Conservation (phyloP, 1,284 basidiomycete genomes). For the Ganoderma sinense region DNA sequence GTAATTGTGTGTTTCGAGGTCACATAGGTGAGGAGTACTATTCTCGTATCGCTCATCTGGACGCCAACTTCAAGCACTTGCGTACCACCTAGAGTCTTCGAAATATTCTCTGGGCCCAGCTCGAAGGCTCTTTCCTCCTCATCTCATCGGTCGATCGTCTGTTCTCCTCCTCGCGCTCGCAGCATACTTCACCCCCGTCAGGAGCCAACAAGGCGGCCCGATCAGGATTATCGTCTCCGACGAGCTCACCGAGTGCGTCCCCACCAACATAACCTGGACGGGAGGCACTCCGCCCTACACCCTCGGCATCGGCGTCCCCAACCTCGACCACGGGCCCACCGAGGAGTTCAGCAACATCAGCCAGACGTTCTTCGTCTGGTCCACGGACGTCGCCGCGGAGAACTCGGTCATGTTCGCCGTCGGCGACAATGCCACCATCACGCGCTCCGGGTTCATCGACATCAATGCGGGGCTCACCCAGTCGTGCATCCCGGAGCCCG, state of each 20-base stretch:
- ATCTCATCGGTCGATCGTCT: neutral
- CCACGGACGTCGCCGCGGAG: neutral
- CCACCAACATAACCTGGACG: neutral
- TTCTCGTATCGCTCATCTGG: neutral
- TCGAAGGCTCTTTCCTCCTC: neutral
- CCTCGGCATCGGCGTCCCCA: neutral
- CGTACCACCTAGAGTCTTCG: neutral
- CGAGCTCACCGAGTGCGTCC: conserved; percentile 1
- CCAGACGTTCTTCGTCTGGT: conserved; percentile 2
- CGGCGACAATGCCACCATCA: neutral
- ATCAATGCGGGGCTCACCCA: neutral
- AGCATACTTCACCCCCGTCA: neutral
- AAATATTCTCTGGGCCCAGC: neutral
- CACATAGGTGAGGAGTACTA: neutral
- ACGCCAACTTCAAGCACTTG: neutral
- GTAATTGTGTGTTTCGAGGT: neutral
- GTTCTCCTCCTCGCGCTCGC: neutral
- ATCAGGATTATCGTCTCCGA: neutral
- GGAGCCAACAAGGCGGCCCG: neutral
- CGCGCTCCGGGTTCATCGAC: neutral
- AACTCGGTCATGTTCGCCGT: neutral
- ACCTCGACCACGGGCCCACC: neutral
- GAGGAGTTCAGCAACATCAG: neutral
- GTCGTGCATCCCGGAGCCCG: neutral
- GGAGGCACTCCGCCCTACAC: neutral